phyloP scores from a whole-genome alignment of 768 basidiomycete genomes.

The Tricholoma hemisulphureum region DNA sequence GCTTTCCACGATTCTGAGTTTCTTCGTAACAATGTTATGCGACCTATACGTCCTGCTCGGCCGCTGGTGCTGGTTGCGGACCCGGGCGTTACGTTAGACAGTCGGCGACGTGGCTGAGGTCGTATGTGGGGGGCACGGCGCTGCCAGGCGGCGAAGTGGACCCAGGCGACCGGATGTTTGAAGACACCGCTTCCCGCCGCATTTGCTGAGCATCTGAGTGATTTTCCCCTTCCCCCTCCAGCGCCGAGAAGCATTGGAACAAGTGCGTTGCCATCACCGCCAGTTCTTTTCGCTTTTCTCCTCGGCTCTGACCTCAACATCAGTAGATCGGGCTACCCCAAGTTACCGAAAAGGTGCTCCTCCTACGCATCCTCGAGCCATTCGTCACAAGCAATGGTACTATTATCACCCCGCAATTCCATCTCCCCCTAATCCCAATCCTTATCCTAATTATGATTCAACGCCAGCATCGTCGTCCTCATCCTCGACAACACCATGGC shows the following conservation, averaged over 20 bases:
- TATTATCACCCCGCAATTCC: slow-evolving; percentile 80
- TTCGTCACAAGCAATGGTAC: slow-evolving; percentile 70
- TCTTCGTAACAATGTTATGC: too few species aligned
- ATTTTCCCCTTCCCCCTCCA: slow-evolving; percentile 27
- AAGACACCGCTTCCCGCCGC: slow-evolving; percentile 54
- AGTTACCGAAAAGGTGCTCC: slow-evolving; percentile 66
- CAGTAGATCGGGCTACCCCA: slow-evolving; percentile 77
- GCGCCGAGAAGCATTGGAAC: slow-evolving; percentile 89
- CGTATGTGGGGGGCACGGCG: slow-evolving; percentile 87
- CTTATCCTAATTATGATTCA: neutral
- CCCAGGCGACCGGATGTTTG: slow-evolving; percentile 59
- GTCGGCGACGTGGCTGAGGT: slow-evolving; percentile 63
- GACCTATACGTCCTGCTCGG: slow-evolving; percentile 87
- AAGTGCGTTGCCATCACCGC: slow-evolving; percentile 45
- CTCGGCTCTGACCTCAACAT: neutral
- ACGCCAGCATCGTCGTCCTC: slow-evolving; percentile 74
- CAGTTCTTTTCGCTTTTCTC: neutral
- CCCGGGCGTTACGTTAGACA: slow-evolving; percentile 45
- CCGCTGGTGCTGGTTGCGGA: slow-evolving; percentile 67
- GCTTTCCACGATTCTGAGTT: too few species aligned
- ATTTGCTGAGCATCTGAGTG: neutral
- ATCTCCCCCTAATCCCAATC: neutral
- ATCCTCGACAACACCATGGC: slow-evolving; percentile 76
- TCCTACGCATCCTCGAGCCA: slow-evolving; percentile 78
- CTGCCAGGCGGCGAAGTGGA: slow-evolving; percentile 86